A percentile compares a stretch with the other conserved stretches of the same genome.
Evolutionary conservation across 2,329 filamentous ascomycete species (phyloP).

Genomic region (Neofusicoccum laricinum): DNA sequence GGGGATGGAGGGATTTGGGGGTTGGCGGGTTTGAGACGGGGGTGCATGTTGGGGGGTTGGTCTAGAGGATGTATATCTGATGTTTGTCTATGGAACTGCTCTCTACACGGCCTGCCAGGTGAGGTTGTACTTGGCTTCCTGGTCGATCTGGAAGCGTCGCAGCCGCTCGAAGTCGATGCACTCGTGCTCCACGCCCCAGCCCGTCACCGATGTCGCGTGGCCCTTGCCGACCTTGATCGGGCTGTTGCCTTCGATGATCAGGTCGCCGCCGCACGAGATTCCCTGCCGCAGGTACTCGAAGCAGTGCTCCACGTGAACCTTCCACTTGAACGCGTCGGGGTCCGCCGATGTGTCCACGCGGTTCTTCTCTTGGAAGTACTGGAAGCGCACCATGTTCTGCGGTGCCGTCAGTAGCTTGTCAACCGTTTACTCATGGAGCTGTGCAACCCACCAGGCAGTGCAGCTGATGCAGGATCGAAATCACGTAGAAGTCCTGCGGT

Average conservation of each 20-base stretch:
- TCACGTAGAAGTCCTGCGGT: background rate
- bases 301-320: slow-evolving; percentile 1
- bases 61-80: no score
- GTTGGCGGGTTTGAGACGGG: rapidly evolving
- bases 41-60: no score
- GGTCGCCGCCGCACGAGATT: background rate
- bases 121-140: background rate
- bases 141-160: background rate
- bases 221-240: background rate
- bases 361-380: slow-evolving; percentile 1
- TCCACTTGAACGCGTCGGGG: slow-evolving; percentile 2
- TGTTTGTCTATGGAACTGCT: no score
- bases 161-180: background rate
- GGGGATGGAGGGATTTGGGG: slow-evolving; percentile 18
- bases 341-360: background rate
- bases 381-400: background rate
- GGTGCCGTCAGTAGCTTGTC: background rate
- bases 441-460: background rate
- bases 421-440: background rate
- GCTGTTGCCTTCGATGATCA: slow-evolving; percentile 1
- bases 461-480: background rate
- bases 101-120: background rate
- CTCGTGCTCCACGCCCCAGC: background rate
- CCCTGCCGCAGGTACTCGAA: background rate
- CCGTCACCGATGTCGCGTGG: background rate